These are phyloP conservation scores for Aspergillus aculeatinus DNA, from an alignment of 2,329 filamentous ascomycete genomes.

Conservation along the genomic window DNA sequence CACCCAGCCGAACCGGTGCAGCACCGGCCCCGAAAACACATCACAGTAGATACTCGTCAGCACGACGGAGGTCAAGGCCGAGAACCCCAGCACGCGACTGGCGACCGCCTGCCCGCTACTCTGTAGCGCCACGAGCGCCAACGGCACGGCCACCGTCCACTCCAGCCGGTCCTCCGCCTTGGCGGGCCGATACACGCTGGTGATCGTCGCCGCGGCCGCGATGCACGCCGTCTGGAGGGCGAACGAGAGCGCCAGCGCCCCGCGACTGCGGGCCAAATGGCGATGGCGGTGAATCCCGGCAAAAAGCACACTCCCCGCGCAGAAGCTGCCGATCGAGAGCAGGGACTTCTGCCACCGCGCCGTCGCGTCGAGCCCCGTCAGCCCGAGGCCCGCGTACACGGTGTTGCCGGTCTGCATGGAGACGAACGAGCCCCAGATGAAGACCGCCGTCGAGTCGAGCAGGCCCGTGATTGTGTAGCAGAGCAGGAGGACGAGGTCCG, in stretches of 20 bases:
- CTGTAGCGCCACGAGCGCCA: constrained; percentile 72
- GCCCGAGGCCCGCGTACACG: constrained; percentile 72
- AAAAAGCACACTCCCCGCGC: constrained; percentile 70
- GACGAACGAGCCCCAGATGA: constrained; percentile 76
- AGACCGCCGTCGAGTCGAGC: constrained; percentile 72
- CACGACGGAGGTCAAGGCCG: constrained; percentile 73
- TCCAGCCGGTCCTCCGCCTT: constrained; percentile 41
- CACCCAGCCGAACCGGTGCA: constrained; percentile 35
- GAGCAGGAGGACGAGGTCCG: constrained; percentile 66
- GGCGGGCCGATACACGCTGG: constrained; percentile 49
- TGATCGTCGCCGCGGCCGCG: constrained; percentile 54
- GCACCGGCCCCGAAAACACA: constrained; percentile 64
- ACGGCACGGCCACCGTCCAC: constrained; percentile 64
- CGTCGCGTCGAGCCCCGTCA: constrained; percentile 54
- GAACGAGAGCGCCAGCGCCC: constrained; percentile 53
- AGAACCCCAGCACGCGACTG: constrained; percentile 67
- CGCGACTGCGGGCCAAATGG: constrained; percentile 38
- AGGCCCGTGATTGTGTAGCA: constrained; percentile 78
- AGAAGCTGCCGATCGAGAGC: constrained; percentile 70
- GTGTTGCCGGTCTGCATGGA: constrained; percentile 88
- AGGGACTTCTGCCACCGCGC: constrained; percentile 69
- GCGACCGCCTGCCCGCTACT: constrained; percentile 76
- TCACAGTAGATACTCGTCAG: constrained; percentile 82
- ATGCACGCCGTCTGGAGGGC: constrained; percentile 53
- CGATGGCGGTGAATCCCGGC: constrained; percentile 64